Percentiles rank a stretch among this genome's conserved stretches.
These are phyloP conservation scores for Candida sphagnicola DNA, from an alignment of 805 yeast species.

Conservation along the genomic window DNA sequence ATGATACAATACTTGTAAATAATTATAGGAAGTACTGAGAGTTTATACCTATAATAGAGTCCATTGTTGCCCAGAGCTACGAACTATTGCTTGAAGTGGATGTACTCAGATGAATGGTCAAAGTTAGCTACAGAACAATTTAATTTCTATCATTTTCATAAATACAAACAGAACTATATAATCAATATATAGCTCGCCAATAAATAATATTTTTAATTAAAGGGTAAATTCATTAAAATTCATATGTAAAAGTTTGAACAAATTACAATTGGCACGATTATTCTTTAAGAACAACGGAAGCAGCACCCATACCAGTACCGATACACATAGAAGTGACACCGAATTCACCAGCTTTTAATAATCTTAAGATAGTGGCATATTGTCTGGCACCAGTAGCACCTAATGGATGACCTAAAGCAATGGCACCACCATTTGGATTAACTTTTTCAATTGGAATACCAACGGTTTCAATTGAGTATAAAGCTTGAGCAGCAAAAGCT, in stretches of 20 bases:
- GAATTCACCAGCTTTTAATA: slow-evolving; percentile 71
- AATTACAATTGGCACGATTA: too few relatives aligned
- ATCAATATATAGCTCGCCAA: not conserved
- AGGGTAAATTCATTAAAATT: not conserved
- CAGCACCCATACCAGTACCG: slow-evolving; percentile 99
- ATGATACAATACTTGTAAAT: too few relatives aligned
- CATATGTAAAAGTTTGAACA: not conserved
- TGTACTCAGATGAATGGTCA: too few relatives aligned
- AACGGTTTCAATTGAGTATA: slow-evolving; percentile 64
- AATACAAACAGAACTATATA: not conserved
- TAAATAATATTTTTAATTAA: slow-evolving; percentile 1
- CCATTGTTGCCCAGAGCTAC: too few relatives aligned
- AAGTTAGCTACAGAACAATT: too few relatives aligned
- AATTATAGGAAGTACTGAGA: too few relatives aligned
- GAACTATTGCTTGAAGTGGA: too few relatives aligned
- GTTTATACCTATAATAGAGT: too few relatives aligned
- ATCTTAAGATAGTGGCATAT: slow-evolving; percentile 81
- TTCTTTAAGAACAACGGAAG: slow-evolving; percentile 79
- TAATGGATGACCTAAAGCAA: slow-evolving; percentile 90
- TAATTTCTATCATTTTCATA: not conserved
- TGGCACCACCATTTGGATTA: slow-evolving; percentile 95
- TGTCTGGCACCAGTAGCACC: slow-evolving; percentile 77
- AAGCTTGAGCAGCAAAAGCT: slow-evolving; percentile 94
- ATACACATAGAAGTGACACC: slow-evolving; percentile 97
- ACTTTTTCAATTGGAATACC: slow-evolving; percentile 60